phyloP scores from a whole-genome alignment of 495 filamentous ascomycete species.

The Penicillium goetzii region DNA sequence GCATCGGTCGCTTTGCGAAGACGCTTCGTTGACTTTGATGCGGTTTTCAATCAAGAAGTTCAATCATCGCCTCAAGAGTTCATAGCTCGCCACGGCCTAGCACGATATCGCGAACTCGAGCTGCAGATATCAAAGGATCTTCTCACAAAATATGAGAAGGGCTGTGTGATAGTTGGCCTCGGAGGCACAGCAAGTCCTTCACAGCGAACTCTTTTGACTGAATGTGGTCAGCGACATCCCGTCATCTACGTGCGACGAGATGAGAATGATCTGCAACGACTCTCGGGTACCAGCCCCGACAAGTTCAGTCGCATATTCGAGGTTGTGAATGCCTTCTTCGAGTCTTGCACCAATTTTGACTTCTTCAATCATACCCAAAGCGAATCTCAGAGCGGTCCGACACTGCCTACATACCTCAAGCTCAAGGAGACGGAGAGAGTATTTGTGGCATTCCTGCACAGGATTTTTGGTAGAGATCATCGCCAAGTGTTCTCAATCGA shows the following conservation, averaged over 20 bases:
- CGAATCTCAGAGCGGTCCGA: conserved; percentile 3
- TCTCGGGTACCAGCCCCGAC: conserved; percentile 39
- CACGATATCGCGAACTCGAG: conserved; percentile 59
- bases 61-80: conserved; percentile 60
- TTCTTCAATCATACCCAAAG: conserved; percentile 63
- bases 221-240: conserved; percentile 52
- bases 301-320: conserved; percentile 52
- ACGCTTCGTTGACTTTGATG: conserved; percentile 67
- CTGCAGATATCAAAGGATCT: conserved; percentile 59
- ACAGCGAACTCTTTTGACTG: conserved; percentile 30
- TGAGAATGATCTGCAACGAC: conserved; percentile 46
- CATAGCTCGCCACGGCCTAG: conserved; percentile 57
- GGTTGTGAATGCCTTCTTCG: conserved; percentile 50
- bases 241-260: conserved; percentile 70
- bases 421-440: conserved; percentile 45
- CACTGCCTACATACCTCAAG: conserved; percentile 29
- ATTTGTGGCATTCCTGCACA: conserved; percentile 32
- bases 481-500: conserved; percentile 18
- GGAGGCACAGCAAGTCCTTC: conserved; percentile 24
- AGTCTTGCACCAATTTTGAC: conserved; percentile 67
- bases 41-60: conserved; percentile 61
- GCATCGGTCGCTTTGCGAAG: conserved; percentile 68
- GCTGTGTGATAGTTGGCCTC: conserved; percentile 64
- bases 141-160: conserved; percentile 55
- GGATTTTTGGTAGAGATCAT: conserved; percentile 32